Base-by-base conservation (phyloP, 352 stramenopile genomes). In the Phytopythium mirpurense region DNA sequence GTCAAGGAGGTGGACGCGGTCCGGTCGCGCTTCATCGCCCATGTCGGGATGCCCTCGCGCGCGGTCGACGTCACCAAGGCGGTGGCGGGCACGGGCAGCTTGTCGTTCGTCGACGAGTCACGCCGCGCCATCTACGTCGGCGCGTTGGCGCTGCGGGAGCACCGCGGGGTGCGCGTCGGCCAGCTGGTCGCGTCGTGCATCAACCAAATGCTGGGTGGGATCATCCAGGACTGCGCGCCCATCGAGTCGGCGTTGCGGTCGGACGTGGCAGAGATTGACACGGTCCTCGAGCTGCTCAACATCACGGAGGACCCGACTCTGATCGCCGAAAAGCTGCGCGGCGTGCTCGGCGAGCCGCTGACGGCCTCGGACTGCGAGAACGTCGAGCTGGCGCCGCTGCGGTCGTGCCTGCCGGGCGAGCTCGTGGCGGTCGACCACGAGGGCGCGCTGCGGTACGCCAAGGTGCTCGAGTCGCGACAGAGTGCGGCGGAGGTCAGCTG, bases 251-350 rank as follows among this genome's bases (percentile, higher is more conserved):
- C 90, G 34, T 70, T 90, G 41, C 68, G 56, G 26, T 83, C 74
- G 23, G 65, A 89, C 16, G 55, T 75, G 35, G 47, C 62, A 10
- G 68, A 77, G 32, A 87, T 90, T 31, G 56, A 63, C 11, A 45
- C 68, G 4, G 59, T 87, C 8, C 57, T 93, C 9, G 59, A 68
- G 18, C 56, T 75, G n/a, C 65, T 93, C 48, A 67, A 84, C 54
- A 73, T 90, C 32, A 79, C 77, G n/a, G 75, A 86, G 64, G 74
- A 88, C 19, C 68, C 67, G 8, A 41, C 63, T 10, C 48, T 88
- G 40, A 88, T 88, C 44, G 65, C 72, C 2, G 81, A 91, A 45
- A 87, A 85, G 35, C 62, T 86, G 43, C 79, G 83, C 41, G 83
- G 83, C 26, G 57, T 72, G 6, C 56, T 78, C 14, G 83, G 78